Conservation (phyloP, 306 rosid species). For the Quercus wislizeni region DNA sequence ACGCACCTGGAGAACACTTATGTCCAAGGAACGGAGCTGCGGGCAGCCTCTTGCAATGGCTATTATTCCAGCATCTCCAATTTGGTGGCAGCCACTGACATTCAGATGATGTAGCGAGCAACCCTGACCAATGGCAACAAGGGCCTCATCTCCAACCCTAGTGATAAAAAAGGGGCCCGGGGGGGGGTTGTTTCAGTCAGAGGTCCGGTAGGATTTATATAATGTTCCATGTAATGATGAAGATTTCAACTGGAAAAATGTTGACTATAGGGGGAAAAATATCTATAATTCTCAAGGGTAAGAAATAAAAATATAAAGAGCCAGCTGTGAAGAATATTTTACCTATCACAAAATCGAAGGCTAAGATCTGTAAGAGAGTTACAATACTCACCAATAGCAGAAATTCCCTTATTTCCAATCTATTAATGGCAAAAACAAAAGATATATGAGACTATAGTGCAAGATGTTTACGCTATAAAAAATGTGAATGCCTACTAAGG, state of each 20-base stretch:
- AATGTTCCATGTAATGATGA: neutral
- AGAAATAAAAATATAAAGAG: constrained; percentile 1
- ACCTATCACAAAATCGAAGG: constrained; percentile 95
- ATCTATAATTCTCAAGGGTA: neutral
- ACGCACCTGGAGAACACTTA: constrained; percentile 86
- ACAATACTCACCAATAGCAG: constrained; percentile 80
- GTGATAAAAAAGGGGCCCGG: neutral
- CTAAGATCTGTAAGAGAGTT: constrained; percentile 76
- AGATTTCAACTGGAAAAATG: neutral
- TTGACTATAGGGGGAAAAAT: neutral
- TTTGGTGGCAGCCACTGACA: constrained; percentile 93
- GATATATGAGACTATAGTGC: neutral
- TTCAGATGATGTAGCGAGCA: constrained; percentile 75
- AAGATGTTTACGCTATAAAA: neutral
- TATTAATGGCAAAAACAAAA: constrained; percentile 24
- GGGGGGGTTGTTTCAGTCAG: constrained; percentile 4
- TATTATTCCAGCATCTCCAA: constrained; percentile 81
- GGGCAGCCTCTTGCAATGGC: constrained; percentile 96
- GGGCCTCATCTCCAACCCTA: constrained; percentile 94
- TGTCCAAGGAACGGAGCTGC: constrained; percentile 65
- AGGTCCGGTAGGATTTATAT: constrained; percentile 6
- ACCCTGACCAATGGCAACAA: constrained; percentile 72
- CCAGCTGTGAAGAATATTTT: constrained; percentile 19
- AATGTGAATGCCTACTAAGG: neutral
- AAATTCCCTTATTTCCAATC: constrained; percentile 80